Base-by-base conservation (phyloP, 106 monocot genomes). In the Triglochin maritima region DNA sequence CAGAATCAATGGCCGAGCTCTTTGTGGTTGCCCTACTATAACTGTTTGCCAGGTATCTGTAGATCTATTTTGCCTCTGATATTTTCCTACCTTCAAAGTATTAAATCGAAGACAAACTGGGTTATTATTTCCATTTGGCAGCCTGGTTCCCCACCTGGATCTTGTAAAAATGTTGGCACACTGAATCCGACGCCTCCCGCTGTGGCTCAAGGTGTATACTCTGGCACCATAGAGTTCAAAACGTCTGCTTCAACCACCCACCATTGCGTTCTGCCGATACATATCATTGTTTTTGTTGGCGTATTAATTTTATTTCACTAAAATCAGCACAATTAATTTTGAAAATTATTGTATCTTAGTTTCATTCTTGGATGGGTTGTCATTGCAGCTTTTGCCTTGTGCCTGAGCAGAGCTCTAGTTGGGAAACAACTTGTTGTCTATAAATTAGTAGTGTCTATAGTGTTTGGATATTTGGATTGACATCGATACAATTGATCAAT, bases 21-120 rank as follows among this genome's bases (percentile, higher is more conserved):
- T 95, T 29, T 95, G 95, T 63, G 90, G 95, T 12, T 95, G 95
- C 46, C 76, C 63, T 49, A 85, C 76, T 17, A 62, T 95, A 45
- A 62, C 74, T 68, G 71, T 85, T 15, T 95, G 95, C 67, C 69
- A 95, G 90, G 95, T 90, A 49, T 54, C 43, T 50, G 5, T 51
- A 44, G 29, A 55, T 46, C 52, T 46, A 3, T n/a, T 55, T 63
- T 63, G 66, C 46, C 17, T 49, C 50, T 3, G 6, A 17, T n/a
- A 63, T 63, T 44, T 14, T 29, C 46, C 17, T 41, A 57, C 13
- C 15, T 3, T 56, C 9, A 57, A 44, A 47, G 16, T 15, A 42
- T 56, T 4, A 49, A 47, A 7, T 17, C 47, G 7, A 9, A 44
- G 41, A 45, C 41, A 11, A 70, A 12, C 65, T n/a, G 44, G 14